Base-by-base conservation (phyloP, 2,329 filamentous ascomycete genomes). In the Aplosporella prunicola region DNA sequence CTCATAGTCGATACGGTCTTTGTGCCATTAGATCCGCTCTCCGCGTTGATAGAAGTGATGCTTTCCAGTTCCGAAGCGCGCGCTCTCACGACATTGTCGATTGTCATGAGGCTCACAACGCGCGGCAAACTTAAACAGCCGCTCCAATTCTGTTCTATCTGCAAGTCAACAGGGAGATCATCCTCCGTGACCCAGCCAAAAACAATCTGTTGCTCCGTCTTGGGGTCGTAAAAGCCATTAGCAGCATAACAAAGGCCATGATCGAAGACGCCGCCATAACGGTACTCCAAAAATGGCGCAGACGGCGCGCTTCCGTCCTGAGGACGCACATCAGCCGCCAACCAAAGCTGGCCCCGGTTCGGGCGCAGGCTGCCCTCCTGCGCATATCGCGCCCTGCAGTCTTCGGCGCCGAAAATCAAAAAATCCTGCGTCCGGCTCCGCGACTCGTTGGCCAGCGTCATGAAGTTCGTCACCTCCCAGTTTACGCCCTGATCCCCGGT, bases 161-260 rank as follows among this genome's bases (percentile, higher is more conserved):
- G 61, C 10, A 62, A 44, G 3, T 52, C 44, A 39, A 68, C 55
- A 1, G 66, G 58, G 3, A 72, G 44, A 35, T 70, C 66, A 9
- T 73, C 68, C 44, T 73, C 68, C 1, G 60, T 63, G 23, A 73
- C 54, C 69, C 69, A 72, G 3, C 67, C 67, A 50, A 61, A 70
- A 1, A 66, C 55, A 4, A 72, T 55, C 9, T 61, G 56, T 26
- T 55, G 55, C 0, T 55, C 48, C 0, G 64, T 60, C 4, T 57
- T 45, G 0, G 67, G 64, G 30, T 72, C 66, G 43, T 55, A 59
- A 44, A 69, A 72, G 0, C 66, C 64, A 38, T 67, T 70, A 3
- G 65, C 63, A 0, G 69, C 69, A 35, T 72, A 72, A 10, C 65
- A 50, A 16, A 58, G 59, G 3, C 67, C 69, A 31, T 70, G 62